Evolutionary conservation across 257 asterid species (phyloP).

Genomic region (Haberlea rhodopensis): DNA sequence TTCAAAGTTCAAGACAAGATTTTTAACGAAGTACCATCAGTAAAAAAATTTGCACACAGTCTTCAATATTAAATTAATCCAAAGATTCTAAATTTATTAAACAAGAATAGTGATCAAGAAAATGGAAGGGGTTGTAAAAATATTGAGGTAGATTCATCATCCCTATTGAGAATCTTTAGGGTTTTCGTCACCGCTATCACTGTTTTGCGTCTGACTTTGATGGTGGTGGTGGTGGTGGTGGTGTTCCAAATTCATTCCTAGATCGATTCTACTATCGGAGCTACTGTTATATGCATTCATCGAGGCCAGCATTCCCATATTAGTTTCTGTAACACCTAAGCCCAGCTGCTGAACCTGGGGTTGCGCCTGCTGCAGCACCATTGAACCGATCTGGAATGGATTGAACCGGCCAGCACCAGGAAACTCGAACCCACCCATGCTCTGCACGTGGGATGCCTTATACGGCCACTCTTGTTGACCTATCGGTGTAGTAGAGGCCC

Average conservation of each 20-base stretch:
- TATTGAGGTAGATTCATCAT: background rate
- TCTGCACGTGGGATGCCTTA: conserved; percentile 43
- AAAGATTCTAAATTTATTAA: too few relatives aligned
- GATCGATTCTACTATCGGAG: conserved; percentile 41
- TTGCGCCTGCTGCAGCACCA: conserved; percentile 50
- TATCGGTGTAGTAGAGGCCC: conserved; percentile 27
- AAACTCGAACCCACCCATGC: conserved; percentile 55
- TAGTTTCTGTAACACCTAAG: conserved; percentile 52
- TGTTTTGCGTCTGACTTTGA: conserved; percentile 47
- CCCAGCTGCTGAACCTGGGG: conserved; percentile 51
- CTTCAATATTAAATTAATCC: too few relatives aligned
- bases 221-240: conserved; percentile 41
- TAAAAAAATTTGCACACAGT: too few relatives aligned
- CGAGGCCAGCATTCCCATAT: conserved; percentile 61
- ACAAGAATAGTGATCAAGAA: background rate
- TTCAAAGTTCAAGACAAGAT: background rate
- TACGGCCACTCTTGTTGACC: conserved; percentile 62
- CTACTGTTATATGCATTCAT: conserved; percentile 40
- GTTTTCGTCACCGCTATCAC: conserved; percentile 64
- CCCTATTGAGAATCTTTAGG: conserved; percentile 53
- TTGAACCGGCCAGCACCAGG: conserved; percentile 48
- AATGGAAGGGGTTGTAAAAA: background rate
- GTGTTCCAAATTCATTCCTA: conserved; percentile 68
- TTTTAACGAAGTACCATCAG: too few relatives aligned
- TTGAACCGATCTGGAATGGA: conserved; percentile 57